phyloP scores from a whole-genome alignment of 2,329 filamentous ascomycete genomes.

The Diaporthe amygdali region DNA sequence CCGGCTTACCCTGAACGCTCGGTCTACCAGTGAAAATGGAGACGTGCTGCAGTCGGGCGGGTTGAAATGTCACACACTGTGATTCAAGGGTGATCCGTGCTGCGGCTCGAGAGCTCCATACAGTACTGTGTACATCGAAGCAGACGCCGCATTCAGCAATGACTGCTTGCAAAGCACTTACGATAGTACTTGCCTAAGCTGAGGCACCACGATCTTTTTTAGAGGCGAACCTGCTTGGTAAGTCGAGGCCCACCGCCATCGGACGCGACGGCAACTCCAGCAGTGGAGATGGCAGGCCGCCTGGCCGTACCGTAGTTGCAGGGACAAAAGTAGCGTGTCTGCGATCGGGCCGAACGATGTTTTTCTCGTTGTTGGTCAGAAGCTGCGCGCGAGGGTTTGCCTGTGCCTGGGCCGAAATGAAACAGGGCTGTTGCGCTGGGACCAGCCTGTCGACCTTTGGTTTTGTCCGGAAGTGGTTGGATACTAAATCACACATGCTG shows the following conservation, averaged over 20 bases:
- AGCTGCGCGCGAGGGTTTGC: neutral
- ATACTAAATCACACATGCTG: no score
- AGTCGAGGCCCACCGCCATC: neutral
- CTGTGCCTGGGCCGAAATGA: neutral
- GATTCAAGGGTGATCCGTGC: constrained; percentile 23
- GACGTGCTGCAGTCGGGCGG: constrained; percentile 11
- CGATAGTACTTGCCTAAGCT: neutral
- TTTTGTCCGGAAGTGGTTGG: no score
- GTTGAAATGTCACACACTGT: constrained; percentile 6
- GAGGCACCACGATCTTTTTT: neutral
- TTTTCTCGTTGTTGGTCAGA: neutral
- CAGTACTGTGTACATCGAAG: no score
- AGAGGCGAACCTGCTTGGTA: neutral
- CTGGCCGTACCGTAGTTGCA: neutral
- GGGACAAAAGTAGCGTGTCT: neutral
- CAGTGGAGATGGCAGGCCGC: neutral
- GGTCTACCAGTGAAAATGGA: constrained; percentile 7
- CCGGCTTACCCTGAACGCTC: neutral
- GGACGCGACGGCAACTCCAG: neutral
- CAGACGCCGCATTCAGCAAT: neutral
- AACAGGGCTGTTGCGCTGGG: no score
- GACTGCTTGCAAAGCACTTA: neutral
- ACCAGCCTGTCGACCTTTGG: no score
- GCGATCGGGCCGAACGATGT: neutral
- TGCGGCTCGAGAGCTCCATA: neutral